phyloP scores from a whole-genome alignment of 2,329 filamentous ascomycete species.

The Nemania sp. region DNA sequence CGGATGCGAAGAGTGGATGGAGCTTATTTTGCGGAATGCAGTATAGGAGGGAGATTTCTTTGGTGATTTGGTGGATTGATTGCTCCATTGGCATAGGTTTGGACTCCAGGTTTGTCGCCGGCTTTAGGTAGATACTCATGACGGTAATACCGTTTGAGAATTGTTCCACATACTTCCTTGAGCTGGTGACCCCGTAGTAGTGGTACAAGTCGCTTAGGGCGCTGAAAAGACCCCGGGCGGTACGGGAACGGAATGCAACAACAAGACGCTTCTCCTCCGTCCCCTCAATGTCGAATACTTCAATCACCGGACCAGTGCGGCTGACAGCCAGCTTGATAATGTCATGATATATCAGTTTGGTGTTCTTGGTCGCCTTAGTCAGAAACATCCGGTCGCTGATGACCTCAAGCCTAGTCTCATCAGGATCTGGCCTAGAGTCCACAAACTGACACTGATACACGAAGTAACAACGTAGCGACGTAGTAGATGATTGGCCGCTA shows the following conservation, averaged over 20 bases:
- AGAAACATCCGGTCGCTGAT: conserved; percentile 94
- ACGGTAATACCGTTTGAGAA: conserved; percentile 98
- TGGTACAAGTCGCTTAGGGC: conserved; percentile 95
- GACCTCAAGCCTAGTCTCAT: conserved; percentile 86
- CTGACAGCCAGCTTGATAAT: conserved; percentile 85
- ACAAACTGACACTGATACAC: conserved; percentile 96
- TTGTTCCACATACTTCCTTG: conserved; percentile 96
- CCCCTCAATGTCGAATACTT: conserved; percentile 94
- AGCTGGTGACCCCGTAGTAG: conserved; percentile 96
- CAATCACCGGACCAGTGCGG: conserved; percentile 91
- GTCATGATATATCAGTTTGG: conserved; percentile 92
- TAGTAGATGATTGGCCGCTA: conserved; percentile 67
- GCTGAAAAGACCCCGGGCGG: conserved; percentile 91
- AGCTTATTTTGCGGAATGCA: conserved; percentile 98
- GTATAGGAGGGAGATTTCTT: conserved; percentile 95
- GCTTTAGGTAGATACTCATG: conserved; percentile 92
- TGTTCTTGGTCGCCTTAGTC: conserved; percentile 94
- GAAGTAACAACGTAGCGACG: conserved; percentile 95
- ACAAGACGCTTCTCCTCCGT: conserved; percentile 92
- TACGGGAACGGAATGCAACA: conserved; percentile 90
- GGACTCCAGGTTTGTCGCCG: conserved; percentile 62
- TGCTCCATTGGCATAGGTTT: conserved; percentile 81
- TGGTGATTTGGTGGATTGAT: conserved; percentile 98
- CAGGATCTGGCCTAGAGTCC: conserved; percentile 71
- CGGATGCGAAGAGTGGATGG: conserved; percentile 83